Percentiles rank a stretch among this genome's conserved stretches.
Conservation (phyloP, 202 grass and related monocot species). For the Sporobolus alterniflorus region DNA sequence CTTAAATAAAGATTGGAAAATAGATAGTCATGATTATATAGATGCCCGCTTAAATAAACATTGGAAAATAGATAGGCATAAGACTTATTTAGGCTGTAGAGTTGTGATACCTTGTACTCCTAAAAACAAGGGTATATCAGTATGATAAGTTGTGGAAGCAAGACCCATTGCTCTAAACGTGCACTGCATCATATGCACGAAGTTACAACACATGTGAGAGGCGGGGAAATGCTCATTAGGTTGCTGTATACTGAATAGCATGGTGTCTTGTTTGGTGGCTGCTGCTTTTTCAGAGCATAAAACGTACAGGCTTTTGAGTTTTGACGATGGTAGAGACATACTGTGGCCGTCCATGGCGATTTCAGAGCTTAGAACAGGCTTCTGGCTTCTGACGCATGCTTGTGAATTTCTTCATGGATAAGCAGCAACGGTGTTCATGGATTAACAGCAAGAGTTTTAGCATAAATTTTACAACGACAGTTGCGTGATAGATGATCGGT, state of each 20-base stretch:
- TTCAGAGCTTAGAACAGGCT: no score
- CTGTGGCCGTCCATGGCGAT: no score
- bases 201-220: neutral
- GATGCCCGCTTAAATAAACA: neutral
- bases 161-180: neutral
- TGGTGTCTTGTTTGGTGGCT: neutral
- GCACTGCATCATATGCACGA: neutral
- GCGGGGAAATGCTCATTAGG: neutral
- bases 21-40: no score
- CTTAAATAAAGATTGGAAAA: slow-evolving; percentile 15
- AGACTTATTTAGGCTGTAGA: neutral
- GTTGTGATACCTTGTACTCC: slow-evolving; percentile 15
- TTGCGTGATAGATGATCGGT: neutral
- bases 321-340: no score
- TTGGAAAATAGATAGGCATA: neutral
- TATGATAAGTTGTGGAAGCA: slow-evolving; percentile 8
- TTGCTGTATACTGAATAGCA: neutral
- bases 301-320: no score
- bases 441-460: no score
- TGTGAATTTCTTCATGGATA: no score
- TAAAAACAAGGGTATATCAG: slow-evolving; percentile 20
- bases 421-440: no score
- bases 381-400: no score
- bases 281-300: no score
- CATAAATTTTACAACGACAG: neutral